Percentiles rank a stretch among this genome's conserved stretches.
Evolutionary conservation across 768 basidiomycete species (phyloP).

Genomic region (Tylopilus vinaceipallidus): DNA sequence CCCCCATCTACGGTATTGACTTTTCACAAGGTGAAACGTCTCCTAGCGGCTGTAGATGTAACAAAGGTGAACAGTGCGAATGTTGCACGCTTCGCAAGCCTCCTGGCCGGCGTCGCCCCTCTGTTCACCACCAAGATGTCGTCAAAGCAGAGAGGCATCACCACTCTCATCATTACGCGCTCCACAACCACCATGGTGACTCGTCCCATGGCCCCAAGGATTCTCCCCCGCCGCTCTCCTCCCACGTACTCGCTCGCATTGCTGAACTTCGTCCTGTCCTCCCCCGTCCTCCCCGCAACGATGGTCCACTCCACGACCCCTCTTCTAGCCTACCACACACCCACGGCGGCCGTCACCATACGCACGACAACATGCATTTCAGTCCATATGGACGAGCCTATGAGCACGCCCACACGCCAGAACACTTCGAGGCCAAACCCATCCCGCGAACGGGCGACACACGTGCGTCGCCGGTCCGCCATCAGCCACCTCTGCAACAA

Average conservation of each 20-base stretch:
- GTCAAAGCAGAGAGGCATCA: conserved; percentile 29
- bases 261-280: conserved; percentile 69
- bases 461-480: conserved; percentile 21
- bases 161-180: conserved; percentile 7
- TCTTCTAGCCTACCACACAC: conserved; percentile 43
- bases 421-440: conserved; percentile 30
- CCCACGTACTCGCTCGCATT: conserved; percentile 58
- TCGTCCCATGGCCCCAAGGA: conserved; percentile 8
- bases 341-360: conserved; percentile 44
- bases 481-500: conserved; percentile 26
- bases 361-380: conserved; percentile 49
- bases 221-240: conserved; percentile 31
- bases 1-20: conserved; percentile 43
- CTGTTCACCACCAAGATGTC: conserved; percentile 28
- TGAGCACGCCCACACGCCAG: conserved; percentile 43
- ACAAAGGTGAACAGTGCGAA: conserved; percentile 46
- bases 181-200: conserved; percentile 16
- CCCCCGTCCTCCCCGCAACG: conserved; percentile 49
- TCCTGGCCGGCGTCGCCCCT: conserved; percentile 35
- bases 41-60: conserved; percentile 48
- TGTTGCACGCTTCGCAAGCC: conserved; percentile 56
- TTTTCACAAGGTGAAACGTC: conserved; percentile 44
- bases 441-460: conserved; percentile 13
- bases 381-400: conserved; percentile 72
- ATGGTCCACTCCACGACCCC: conserved; percentile 47